Evolutionary conservation across 1,284 basidiomycete genomes (phyloP), one percentile per base, ranked within the genome.

Genomic region (Takashimella koratensis): DNA sequence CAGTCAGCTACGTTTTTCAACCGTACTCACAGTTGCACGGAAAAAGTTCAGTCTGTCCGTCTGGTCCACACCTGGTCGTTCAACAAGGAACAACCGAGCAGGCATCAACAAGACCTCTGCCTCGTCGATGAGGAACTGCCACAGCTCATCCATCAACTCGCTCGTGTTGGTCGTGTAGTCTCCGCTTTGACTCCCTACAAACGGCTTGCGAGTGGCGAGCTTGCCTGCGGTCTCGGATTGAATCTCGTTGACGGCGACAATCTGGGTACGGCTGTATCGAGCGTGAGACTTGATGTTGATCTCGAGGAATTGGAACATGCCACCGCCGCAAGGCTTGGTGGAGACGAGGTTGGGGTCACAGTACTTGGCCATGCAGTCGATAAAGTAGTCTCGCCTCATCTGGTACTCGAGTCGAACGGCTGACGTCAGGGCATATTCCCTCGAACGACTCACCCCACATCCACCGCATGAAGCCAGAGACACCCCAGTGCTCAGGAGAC

Each of bases 91-190:
- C 43, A 77, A 55, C 43, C 64, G 67, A 12, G 71, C 79, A 4
- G 79, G 79, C 74, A 79, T 78, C 47, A 79, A 60, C 22, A 79
- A 71, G 16, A 79, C 67, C 23, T 75, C 71, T 43, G 47, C 57
- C 22, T 61, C 63, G 27, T 76, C 73, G 45, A 79, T 51, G 43
- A 76, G 71, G 25, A 54, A 54, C 49, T 76, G 66, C 57, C 77
- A 78, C 20, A 80, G 71, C 65, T 80, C 79, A 52, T 77, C 72
- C 66, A 79, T 76, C 36, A 80, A 67, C 62, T 67, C 66, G 44
- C 60, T 60, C 20, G 71, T 67, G 63, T 79, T 79, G 48, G 73
- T 76, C 2, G 30, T 36, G 30, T 8, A 36, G 30, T 36, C 30
- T 36, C 30, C 30, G 30, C 30, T 8, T 16, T 36, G 30, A 8